A percentile compares a stretch with the other conserved stretches of the same genome.
Evolutionary conservation across 2,329 filamentous ascomycete genomes (phyloP).

Genomic region (Stenocarpella maydis): DNA sequence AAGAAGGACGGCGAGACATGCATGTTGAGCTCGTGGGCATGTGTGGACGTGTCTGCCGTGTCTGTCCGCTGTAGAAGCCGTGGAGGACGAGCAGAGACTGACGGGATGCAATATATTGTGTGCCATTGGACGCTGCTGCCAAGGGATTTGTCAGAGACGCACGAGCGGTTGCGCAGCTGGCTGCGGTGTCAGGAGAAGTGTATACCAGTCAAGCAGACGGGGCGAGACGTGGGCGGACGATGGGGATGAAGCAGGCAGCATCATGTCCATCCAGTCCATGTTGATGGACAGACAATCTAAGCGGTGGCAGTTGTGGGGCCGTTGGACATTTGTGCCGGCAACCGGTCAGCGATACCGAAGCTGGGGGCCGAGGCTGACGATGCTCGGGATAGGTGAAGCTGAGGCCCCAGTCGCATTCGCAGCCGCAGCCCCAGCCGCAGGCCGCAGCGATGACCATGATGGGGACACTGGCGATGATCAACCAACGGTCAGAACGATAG

Average conservation of each 20-base stretch:
- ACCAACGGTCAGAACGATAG: constrained; percentile 3
- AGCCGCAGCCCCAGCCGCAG: not conserved
- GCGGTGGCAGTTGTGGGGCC: not conserved
- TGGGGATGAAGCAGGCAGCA: not conserved
- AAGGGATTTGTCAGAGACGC: not conserved
- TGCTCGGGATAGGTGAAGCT: not conserved
- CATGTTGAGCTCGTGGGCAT: constrained; percentile 1
- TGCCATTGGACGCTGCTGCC: constrained; percentile 1
- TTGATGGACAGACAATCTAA: not conserved
- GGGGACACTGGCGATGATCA: constrained; percentile 1
- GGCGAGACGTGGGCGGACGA: not conserved
- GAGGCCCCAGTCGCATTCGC: not conserved
- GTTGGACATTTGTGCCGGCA: not conserved
- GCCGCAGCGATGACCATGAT: not conserved
- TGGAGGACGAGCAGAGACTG: constrained; percentile 22
- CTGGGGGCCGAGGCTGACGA: not conserved
- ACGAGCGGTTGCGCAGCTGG: constrained; percentile 12
- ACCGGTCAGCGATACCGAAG: not conserved
- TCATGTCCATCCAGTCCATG: not conserved
- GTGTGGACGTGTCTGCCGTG: constrained; percentile 33
- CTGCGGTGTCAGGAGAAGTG: constrained; percentile 1
- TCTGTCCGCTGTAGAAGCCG: constrained; percentile 30
- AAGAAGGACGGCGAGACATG: constrained; percentile 3
- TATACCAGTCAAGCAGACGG: not conserved
- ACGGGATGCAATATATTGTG: constrained; percentile 16